Percentiles rank a stretch among this genome's conserved stretches.
Conservation (phyloP, 1,284 basidiomycete species). For the Apiotrichum gracile region DNA sequence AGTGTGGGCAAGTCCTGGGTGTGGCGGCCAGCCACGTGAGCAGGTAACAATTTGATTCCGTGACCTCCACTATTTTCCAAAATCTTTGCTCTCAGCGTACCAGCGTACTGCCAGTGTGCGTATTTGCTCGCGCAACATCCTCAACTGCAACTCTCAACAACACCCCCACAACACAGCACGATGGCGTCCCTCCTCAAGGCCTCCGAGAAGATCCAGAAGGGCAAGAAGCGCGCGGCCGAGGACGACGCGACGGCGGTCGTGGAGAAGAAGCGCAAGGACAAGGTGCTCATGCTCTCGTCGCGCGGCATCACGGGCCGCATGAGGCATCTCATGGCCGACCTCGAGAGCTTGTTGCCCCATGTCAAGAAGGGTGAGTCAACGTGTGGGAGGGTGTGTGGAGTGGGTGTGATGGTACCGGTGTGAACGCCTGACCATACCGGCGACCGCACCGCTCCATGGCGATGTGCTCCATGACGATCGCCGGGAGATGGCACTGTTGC, state of each 20-base stretch:
- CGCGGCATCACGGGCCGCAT: slow-evolving; percentile 93
- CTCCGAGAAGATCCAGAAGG: slow-evolving; percentile 10
- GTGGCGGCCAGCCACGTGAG: no score
- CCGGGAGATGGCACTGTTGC: no score
- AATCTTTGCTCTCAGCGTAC: no score
- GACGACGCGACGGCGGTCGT: slow-evolving; percentile 7
- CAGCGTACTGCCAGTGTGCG: no score
- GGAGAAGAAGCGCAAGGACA: slow-evolving; percentile 52
- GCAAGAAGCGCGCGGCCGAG: slow-evolving; percentile 18
- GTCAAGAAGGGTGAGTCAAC: slow-evolving; percentile 79
- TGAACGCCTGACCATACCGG: no score
- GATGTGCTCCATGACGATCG: no score
- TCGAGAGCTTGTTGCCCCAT: slow-evolving; percentile 86
- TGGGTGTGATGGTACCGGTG: not conserved
- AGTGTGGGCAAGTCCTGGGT: no score
- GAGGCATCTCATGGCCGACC: slow-evolving; percentile 94
- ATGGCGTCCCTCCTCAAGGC: slow-evolving; percentile 21
- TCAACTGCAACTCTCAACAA: not conserved
- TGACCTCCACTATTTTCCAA: not conserved
- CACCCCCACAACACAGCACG: not conserved
- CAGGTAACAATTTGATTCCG: not conserved
- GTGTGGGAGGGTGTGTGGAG: no score
- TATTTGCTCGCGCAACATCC: no score
- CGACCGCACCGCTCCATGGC: no score
- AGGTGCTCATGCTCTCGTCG: slow-evolving; percentile 84